Evolutionary conservation across 2,329 filamentous ascomycete species (phyloP), one percentile per base, ranked within the genome.

Genomic region (Aureobasidium sp.): DNA sequence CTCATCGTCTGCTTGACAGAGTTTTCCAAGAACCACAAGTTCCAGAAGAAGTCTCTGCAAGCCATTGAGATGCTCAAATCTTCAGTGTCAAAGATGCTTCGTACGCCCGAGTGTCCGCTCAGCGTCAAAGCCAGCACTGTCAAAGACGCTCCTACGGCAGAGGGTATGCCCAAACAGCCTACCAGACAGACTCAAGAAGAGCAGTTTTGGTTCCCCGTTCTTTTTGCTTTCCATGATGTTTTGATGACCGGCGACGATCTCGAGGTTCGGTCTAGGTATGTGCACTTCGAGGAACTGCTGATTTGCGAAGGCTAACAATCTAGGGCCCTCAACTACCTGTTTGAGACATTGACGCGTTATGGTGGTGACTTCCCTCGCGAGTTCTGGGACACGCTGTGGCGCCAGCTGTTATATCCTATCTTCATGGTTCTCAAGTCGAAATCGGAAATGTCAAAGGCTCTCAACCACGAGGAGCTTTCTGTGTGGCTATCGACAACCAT

Each of bases 401-500:
- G 93, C 55, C 94, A 99, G 73, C 84, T 99, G 63, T 83, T 99
- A 1, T 97, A 96, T 68, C 95, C 94, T 0, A 99, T 99, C 68
- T 99, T 99, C 77, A 92, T 97, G 83, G 95, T 99, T 2, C 78
- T 99, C 47, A 91, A 96, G 67, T 97, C 94, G 20, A 91, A 94
- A 66, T 95, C 93, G 0, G 94, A 99, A 73, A 95, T 97, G 88
- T 88, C 88, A 29, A 97, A 97, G 71, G 92, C 93, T 15, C 84
- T 93, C 39, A 97, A 93, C 70, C 92, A 97, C 70, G 95, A 99
- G 75, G 94, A 99, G 72, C 82, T 97, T 22, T 97, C 94, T 0
- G 94, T 99, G 2, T 99, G 94, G 94, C 82, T 99, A 27, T 97
- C 94, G 0, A 99, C 94, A 0, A 99, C 94, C 9, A 97, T 99